Conservation (phyloP, 2,329 filamentous ascomycete species). For the Claviceps cyperi region DNA sequence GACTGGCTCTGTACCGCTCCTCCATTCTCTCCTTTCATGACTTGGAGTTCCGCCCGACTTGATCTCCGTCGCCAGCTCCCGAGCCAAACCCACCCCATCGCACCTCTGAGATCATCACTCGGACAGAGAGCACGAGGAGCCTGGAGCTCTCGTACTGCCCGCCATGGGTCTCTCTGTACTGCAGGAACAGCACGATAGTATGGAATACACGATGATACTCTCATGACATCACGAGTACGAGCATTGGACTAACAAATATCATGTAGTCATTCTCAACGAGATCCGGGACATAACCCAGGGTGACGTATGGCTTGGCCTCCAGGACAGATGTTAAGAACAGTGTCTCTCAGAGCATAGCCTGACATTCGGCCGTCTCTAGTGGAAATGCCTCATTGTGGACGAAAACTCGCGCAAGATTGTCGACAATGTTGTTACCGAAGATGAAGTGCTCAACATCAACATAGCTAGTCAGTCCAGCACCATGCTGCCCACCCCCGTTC, state of each 20-base stretch:
- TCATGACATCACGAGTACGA: not conserved
- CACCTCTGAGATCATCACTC: not conserved
- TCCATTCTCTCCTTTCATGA: not conserved
- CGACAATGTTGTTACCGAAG: constrained; percentile 82
- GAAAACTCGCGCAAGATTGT: constrained; percentile 70
- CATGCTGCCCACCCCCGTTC: not conserved
- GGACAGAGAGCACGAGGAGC: constrained; percentile 1
- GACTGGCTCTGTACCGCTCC: constrained; percentile 1
- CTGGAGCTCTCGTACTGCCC: constrained; percentile 17
- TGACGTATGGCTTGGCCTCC: constrained; percentile 44
- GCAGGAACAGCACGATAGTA: constrained; percentile 55
- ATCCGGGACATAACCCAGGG: constrained; percentile 67
- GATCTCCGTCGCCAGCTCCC: not conserved
- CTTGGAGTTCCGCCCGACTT: not conserved
- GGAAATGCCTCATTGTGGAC: constrained; percentile 93
- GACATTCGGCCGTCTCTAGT: constrained; percentile 37
- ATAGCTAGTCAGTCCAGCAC: constrained; percentile 68
- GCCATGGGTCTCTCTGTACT: constrained; percentile 76
- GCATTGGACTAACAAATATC: not conserved
- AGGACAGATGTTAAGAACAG: not conserved
- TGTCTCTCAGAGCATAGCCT: not conserved
- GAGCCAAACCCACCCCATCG: not conserved
- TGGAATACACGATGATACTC: not conserved
- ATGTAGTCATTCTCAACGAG: constrained; percentile 23
- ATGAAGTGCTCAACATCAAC: constrained; percentile 93